Evolutionary conservation across 1,284 basidiomycete genomes (phyloP).

Genomic region (Grifola frondosa): DNA sequence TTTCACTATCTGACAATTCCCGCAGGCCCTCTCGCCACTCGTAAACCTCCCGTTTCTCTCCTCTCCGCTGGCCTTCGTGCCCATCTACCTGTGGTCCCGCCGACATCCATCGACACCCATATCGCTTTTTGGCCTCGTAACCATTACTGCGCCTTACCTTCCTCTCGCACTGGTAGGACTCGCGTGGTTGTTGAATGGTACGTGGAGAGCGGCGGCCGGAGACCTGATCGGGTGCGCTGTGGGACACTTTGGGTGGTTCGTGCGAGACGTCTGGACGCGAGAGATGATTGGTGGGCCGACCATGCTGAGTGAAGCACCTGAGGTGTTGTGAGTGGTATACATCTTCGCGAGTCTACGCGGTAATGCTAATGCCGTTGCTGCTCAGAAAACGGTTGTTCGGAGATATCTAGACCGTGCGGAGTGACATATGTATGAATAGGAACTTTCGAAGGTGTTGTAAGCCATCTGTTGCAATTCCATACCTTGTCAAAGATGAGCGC

Average conservation of each 20-base stretch:
- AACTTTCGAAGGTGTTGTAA: neutral
- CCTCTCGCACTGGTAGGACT: conserved; percentile 89
- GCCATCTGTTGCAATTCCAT: no score
- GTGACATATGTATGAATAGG: neutral
- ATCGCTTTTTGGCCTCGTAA: conserved; percentile 91
- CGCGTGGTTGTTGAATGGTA: conserved; percentile 87
- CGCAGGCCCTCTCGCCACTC: conserved; percentile 76
- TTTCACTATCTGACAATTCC: conserved; percentile 4
- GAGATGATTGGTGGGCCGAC: conserved; percentile 84
- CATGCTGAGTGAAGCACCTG: conserved; percentile 77
- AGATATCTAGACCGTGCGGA: conserved; percentile 44
- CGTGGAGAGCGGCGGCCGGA: conserved; percentile 81
- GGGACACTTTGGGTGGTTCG: conserved; percentile 90
- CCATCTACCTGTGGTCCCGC: conserved; percentile 96
- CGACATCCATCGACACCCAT: conserved; percentile 94
- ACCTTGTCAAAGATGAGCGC: no score
- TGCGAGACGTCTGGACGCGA: conserved; percentile 91
- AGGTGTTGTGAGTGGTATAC: conserved; percentile 63
- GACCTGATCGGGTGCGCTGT: conserved; percentile 89
- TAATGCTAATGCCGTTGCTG: conserved; percentile 7
- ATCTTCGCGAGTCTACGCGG: neutral
- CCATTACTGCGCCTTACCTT: conserved; percentile 94
- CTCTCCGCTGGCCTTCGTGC: conserved; percentile 85
- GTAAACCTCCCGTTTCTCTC: conserved; percentile 91
- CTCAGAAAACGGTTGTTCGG: conserved; percentile 66